phyloP scores from a whole-genome alignment of 1,284 basidiomycete species.

The Microbotryum silenes-acaulis region DNA sequence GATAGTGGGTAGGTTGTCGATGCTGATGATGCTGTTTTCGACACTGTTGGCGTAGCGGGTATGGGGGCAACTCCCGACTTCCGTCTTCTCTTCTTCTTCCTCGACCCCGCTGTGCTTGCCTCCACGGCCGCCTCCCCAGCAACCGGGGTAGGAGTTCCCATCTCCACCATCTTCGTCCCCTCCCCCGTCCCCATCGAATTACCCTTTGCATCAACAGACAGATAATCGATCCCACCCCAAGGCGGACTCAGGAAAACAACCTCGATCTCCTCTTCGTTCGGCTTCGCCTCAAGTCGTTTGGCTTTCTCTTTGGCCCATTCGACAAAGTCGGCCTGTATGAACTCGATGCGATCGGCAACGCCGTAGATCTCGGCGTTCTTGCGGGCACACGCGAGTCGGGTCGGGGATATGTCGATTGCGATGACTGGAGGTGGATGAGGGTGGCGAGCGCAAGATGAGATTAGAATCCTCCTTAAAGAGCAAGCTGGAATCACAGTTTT shows the following conservation, averaged over 20 bases:
- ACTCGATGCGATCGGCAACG: constrained; percentile 87
- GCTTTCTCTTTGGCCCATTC: constrained; percentile 60
- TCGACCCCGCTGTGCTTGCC: neutral
- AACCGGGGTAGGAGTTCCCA: neutral
- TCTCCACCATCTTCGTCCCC: no score
- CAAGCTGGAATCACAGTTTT: no score
- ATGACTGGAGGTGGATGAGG: constrained; percentile 55
- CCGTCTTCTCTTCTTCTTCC: constrained; percentile 6
- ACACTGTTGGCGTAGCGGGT: neutral
- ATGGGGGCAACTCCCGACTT: neutral
- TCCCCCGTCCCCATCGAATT: neutral
- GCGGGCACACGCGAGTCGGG: constrained; percentile 72
- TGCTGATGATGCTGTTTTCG: neutral
- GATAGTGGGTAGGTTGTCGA: constrained; percentile 55
- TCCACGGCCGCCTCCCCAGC: constrained; percentile 13
- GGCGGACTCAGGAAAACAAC: constrained; percentile 87
- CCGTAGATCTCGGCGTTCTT: constrained; percentile 92
- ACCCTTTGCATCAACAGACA: neutral
- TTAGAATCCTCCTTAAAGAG: no score
- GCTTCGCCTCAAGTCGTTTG: constrained; percentile 14
- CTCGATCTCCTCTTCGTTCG: constrained; percentile 53
- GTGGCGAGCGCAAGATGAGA: neutral
- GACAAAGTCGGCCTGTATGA: constrained; percentile 78
- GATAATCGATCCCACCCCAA: constrained; percentile 76
- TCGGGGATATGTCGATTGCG: constrained; percentile 78